These are phyloP conservation scores for Amanita subjunquillea DNA, from an alignment of 768 basidiomycete species.

Conservation along the genomic window DNA sequence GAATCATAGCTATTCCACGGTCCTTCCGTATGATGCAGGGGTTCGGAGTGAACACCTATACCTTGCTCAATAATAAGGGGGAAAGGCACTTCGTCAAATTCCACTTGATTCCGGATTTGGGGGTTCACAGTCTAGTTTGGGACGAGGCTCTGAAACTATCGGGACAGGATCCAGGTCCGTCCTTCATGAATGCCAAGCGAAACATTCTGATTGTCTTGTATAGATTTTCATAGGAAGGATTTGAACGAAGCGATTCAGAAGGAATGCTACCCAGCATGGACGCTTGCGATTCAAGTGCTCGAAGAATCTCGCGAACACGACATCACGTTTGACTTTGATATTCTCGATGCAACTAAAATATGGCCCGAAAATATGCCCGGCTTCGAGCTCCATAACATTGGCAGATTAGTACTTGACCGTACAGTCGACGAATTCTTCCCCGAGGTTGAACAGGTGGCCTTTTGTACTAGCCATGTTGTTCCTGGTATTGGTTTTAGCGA, in stretches of 20 bases:
- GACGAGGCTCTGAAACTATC: conserved; percentile 80
- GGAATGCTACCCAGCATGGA: conserved; percentile 68
- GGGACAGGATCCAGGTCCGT: conserved; percentile 71
- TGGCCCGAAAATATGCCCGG: conserved; percentile 74
- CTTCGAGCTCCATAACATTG: conserved; percentile 48
- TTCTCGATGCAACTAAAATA: conserved; percentile 79
- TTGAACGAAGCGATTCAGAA: conserved; percentile 72
- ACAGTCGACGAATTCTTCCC: conserved; percentile 71
- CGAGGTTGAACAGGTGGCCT: conserved; percentile 84
- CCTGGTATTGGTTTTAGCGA: conserved; percentile 65
- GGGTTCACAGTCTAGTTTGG: conserved; percentile 79
- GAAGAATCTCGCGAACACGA: conserved; percentile 64
- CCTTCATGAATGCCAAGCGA: neutral
- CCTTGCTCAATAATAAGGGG: conserved; percentile 55
- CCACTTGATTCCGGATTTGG: conserved; percentile 74
- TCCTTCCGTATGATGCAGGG: conserved; percentile 88
- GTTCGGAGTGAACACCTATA: conserved; percentile 81
- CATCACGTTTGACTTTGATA: conserved; percentile 64
- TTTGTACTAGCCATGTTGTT: conserved; percentile 68
- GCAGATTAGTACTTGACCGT: conserved; percentile 58
- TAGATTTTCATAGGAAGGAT: conserved; percentile 83
- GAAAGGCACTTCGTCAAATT: conserved; percentile 83
- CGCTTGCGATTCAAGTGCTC: conserved; percentile 66
- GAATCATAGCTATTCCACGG: conserved; percentile 52
- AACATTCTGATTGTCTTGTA: neutral